phyloP scores from a whole-genome alignment of 2,329 filamentous ascomycete genomes.

The Xylariaceae sp. region DNA sequence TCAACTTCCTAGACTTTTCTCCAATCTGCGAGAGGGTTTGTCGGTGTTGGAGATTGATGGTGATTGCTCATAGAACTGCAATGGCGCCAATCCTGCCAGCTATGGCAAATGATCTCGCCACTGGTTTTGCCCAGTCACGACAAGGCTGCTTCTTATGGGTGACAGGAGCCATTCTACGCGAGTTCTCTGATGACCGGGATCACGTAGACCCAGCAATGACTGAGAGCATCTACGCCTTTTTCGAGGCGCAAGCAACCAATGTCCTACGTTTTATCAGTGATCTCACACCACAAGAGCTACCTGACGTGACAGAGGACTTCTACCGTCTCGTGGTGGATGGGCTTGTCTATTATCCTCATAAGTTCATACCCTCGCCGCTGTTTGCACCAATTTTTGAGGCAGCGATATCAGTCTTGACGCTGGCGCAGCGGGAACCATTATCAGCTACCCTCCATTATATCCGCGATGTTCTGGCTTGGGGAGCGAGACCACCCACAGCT shows the following conservation, averaged over 20 bases:
- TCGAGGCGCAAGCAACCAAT: slow-evolving; percentile 85
- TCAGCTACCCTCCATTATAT: slow-evolving; percentile 90
- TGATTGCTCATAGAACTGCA: slow-evolving; percentile 88
- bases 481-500: slow-evolving; percentile 64
- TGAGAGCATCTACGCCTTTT: slow-evolving; percentile 88
- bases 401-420: slow-evolving; percentile 75
- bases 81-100: slow-evolving; percentile 80
- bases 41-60: slow-evolving; percentile 94
- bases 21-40: slow-evolving; percentile 93
- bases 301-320: slow-evolving; percentile 89
- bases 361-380: slow-evolving; percentile 74
- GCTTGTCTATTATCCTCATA: slow-evolving; percentile 85
- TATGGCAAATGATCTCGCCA: slow-evolving; percentile 83
- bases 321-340: slow-evolving; percentile 91
- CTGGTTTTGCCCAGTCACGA: slow-evolving; percentile 76
- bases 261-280: slow-evolving; percentile 89
- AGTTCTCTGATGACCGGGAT: slow-evolving; percentile 89
- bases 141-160: slow-evolving; percentile 99
- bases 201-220: slow-evolving; percentile 78
- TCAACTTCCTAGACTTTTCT: slow-evolving; percentile 79
- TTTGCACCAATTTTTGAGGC: slow-evolving; percentile 83
- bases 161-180: slow-evolving; percentile 87
- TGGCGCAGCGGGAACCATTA: slow-evolving; percentile 89
- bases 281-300: slow-evolving; percentile 68
- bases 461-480: slow-evolving; percentile 86